Conservation (phyloP, 805 yeast species). For the Nakazawaea ernobii region DNA sequence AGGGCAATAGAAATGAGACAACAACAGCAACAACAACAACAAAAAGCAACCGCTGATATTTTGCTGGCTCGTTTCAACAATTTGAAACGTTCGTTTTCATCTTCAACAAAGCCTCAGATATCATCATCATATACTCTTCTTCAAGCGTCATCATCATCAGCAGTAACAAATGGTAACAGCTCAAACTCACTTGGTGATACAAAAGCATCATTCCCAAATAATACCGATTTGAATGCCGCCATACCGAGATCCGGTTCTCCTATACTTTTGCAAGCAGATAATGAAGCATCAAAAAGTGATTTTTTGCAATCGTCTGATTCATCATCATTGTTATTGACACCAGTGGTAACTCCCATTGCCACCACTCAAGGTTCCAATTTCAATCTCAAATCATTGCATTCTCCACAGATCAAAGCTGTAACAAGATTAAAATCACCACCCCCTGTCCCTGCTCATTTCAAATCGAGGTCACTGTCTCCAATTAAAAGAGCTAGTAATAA, state of each 20-base stretch:
- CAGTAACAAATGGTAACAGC: not conserved
- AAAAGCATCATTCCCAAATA: not conserved
- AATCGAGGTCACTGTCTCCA: not conserved
- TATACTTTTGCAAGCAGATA: not conserved
- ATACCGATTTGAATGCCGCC: not conserved
- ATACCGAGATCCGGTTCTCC: conserved; percentile 3
- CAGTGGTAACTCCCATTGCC: not conserved
- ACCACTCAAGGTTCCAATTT: not conserved
- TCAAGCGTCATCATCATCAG: not conserved
- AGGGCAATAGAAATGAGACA: not conserved
- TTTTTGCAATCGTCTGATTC: not conserved
- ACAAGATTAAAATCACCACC: not conserved
- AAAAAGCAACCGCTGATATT: not conserved
- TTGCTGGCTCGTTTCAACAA: conserved; percentile 8
- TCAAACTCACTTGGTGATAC: not conserved
- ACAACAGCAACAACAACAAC: not conserved
- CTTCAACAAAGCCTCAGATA: not conserved
- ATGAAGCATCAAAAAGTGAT: not conserved
- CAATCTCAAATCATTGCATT: not conserved
- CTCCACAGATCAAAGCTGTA: not conserved
- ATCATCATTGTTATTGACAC: not conserved
- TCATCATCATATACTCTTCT: not conserved
- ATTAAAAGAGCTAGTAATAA: not conserved
- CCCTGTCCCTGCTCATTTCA: not conserved
- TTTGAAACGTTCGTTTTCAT: conserved; percentile 9